phyloP scores from a whole-genome alignment of 2,329 filamentous ascomycete species.

The Ceratocystiopsis sp. region DNA sequence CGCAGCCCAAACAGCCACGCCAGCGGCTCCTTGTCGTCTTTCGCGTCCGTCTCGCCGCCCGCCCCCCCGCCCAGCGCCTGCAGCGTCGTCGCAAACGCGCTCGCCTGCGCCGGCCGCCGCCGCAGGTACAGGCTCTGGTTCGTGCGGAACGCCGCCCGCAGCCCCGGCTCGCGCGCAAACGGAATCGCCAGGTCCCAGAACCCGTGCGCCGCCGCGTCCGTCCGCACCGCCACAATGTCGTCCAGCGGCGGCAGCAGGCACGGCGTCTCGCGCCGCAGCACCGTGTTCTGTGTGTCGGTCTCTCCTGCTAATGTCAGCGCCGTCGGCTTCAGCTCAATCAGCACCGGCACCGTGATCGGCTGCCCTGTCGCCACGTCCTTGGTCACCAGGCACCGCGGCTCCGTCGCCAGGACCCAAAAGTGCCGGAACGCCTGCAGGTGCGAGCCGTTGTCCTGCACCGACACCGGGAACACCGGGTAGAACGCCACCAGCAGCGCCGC shows the following conservation, averaged over 20 bases:
- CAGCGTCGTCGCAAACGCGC: conserved; percentile 56
- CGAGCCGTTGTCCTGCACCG: conserved; percentile 82
- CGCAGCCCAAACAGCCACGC: conserved; percentile 59
- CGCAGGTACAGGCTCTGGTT: conserved; percentile 62
- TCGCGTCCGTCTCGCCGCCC: background rate
- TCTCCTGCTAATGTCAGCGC: conserved; percentile 10
- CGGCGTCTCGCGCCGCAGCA: conserved; percentile 31
- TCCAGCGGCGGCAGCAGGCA: conserved; percentile 48
- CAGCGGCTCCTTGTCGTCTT: conserved; percentile 39
- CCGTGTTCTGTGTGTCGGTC: conserved; percentile 19
- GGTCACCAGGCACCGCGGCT: conserved; percentile 73
- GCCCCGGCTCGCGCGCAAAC: conserved; percentile 44
- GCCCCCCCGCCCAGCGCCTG: conserved; percentile 36
- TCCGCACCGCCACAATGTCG: conserved; percentile 41
- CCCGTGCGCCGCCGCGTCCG: conserved; percentile 40
- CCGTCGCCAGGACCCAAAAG: conserved; percentile 88
- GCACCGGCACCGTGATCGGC: conserved; percentile 57
- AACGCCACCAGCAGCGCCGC: conserved; percentile 78
- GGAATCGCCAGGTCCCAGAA: conserved; percentile 76
- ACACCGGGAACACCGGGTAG: conserved; percentile 81
- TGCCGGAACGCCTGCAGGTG: conserved; percentile 94
- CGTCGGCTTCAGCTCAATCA: conserved; percentile 36
- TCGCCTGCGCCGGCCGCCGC: conserved; percentile 49
- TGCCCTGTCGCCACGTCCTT: conserved; percentile 75
- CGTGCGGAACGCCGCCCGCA: conserved; percentile 46